Base-by-base conservation (phyloP, 2,329 filamentous ascomycete genomes). In the Fusarium algeriense region DNA sequence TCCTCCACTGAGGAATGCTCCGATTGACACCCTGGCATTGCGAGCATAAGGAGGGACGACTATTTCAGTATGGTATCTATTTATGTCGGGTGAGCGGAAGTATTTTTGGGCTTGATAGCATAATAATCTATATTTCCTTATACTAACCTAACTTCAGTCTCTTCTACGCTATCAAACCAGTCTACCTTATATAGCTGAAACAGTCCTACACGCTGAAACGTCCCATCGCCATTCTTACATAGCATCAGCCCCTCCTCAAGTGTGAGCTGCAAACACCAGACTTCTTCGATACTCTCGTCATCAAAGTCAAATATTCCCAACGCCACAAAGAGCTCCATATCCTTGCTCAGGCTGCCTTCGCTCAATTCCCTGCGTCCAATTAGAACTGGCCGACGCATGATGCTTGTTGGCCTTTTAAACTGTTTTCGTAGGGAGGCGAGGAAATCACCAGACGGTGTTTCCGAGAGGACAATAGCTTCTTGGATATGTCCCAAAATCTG, bases 181-280 rank as follows among this genome's bases (percentile, higher is more conserved):
- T 59, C 26, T 7, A 34, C 23, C 8, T 55, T 43, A n/a, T 46
- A 38, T 3, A 43, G 13, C 5, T 50, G 14, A 46, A 60, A 68
- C 6, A 54, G 34, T 3, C 67, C 54, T 6, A 53, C 11, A 19
- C 64, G 64, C 13, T 38, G 37, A 40, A 68, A 68, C 4, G 41
- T 37, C 12, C 15, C 49, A 19, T 53, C 15, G 2, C 32, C 12
- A 5, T n/a, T 50, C 23, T 23, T 17, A 8, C 17, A 32, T 5
- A 69, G 30, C 28, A 69, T 53, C 4, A 69, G 20, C 1, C 67
- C 67, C 2, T 55, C 38, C 1, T 68, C 44, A 7, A 32, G 6
- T 28, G 54, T 61, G 6, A 69, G 23, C 4, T 52, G 49, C 6
- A 68, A 35, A 13, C 59, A 68, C 35, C 35, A 60, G 2, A 60